Evolutionary conservation across 2,329 filamentous ascomycete species (phyloP).

Genomic region (Aspergillus fumigatus): DNA sequence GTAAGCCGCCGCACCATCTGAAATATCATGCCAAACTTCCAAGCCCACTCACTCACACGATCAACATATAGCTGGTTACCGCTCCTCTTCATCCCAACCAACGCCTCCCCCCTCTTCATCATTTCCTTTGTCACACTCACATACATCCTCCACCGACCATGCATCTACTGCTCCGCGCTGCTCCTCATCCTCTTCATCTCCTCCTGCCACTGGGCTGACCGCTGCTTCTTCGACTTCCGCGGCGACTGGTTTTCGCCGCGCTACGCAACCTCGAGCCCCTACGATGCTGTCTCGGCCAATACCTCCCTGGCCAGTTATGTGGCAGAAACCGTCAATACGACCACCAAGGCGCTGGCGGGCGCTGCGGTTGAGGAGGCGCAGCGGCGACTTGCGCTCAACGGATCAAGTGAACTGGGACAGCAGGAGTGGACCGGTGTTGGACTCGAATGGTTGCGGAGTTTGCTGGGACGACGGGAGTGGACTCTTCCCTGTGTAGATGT

Average conservation of each 20-base stretch:
- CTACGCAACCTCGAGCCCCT: conserved; percentile 35
- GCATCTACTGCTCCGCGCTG: conserved; percentile 95
- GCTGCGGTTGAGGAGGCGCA: conserved; percentile 61
- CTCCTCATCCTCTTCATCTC: conserved; percentile 92
- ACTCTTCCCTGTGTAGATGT: conserved; percentile 87
- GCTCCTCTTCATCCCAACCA: conserved; percentile 82
- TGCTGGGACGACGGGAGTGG: conserved; percentile 82
- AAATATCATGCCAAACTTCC: neutral
- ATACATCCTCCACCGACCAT: conserved; percentile 93
- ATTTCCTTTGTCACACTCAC: conserved; percentile 87
- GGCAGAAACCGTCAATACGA: conserved; percentile 59
- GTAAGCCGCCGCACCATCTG: conserved; percentile 35
- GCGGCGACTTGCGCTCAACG: conserved; percentile 29
- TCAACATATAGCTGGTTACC: conserved; percentile 65
- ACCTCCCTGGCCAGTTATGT: conserved; percentile 29
- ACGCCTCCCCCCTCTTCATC: conserved; percentile 79
- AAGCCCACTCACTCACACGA: neutral
- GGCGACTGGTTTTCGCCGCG: conserved; percentile 93
- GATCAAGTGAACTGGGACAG: conserved; percentile 33
- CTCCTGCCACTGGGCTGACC: conserved; percentile 82
- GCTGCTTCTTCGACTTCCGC: conserved; percentile 87
- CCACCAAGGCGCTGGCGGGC: conserved; percentile 62
- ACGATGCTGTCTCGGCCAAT: conserved; percentile 9
- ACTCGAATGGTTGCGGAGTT: conserved; percentile 77
- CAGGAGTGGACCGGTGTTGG: conserved; percentile 72